Evolutionary conservation across 257 asterid genomes (phyloP).

Genomic region (Knoxia roxburghii): DNA sequence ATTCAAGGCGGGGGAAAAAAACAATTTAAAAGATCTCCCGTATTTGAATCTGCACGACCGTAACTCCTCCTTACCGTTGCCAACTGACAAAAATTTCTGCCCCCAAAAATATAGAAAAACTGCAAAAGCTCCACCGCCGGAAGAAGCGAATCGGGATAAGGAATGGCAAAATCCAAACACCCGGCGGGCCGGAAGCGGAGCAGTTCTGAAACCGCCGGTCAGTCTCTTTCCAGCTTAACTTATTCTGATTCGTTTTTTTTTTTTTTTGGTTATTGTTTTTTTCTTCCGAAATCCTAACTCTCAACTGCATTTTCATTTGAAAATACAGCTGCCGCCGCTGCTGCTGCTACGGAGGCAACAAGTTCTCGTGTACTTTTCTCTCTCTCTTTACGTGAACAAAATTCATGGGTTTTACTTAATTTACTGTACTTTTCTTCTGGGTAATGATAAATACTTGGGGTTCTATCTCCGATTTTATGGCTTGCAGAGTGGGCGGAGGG

Average conservation of each 20-base stretch:
- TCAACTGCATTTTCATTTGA: not conserved
- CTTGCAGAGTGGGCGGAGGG: not conserved
- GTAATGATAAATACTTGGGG: not conserved
- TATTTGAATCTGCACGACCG: no score
- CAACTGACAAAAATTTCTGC: no score
- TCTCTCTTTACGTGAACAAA: conserved; percentile 16
- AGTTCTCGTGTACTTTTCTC: conserved; percentile 21
- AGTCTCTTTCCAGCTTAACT: not conserved
- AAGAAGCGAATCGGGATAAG: not conserved
- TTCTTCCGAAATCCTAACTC: conserved; percentile 35
- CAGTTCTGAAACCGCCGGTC: conserved; percentile 31
- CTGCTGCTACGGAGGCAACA: no score
- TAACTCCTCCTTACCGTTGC: no score
- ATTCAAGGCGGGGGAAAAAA: no score
- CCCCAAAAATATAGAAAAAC: not conserved
- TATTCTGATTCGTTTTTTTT: not conserved
- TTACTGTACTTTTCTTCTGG: not conserved
- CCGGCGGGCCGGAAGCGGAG: conserved; percentile 16
- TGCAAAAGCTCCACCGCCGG: not conserved
- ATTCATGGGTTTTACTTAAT: not conserved
- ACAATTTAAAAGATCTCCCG: no score
- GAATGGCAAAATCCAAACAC: conserved; percentile 69
- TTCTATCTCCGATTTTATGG: no score
- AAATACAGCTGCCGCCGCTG: conserved; percentile 36
- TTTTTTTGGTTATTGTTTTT: not conserved